Percentiles rank a stretch among this genome's conserved stretches.
phyloP scores from a whole-genome alignment of 2,329 filamentous ascomycete species.

The Didymosphaeria variabile region DNA sequence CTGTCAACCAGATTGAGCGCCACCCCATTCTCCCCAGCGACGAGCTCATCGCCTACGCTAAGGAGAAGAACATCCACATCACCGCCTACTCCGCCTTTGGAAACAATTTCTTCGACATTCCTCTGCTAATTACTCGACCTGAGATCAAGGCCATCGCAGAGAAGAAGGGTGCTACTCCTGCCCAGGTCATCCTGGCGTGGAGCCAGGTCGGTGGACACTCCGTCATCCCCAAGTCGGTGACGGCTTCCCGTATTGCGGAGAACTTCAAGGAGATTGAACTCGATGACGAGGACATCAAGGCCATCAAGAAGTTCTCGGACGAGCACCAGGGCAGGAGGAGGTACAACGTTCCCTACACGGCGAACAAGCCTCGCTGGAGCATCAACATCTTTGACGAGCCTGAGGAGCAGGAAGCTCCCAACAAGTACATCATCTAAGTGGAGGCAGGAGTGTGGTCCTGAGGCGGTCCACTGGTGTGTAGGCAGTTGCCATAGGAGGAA shows the following conservation, averaged over 20 bases:
- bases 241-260: conserved; percentile 35
- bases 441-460: no score
- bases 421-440: conserved; percentile 23
- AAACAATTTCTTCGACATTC: conserved; percentile 53
- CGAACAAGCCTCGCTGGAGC: conserved; percentile 51
- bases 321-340: conserved; percentile 36
- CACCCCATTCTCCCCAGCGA: conserved; percentile 42
- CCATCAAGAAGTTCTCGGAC: conserved; percentile 62
- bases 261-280: conserved; percentile 44
- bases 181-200: conserved; percentile 86
- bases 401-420: conserved; percentile 41
- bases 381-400: conserved; percentile 40
- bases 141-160: conserved; percentile 73
- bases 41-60: conserved; percentile 39
- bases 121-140: conserved; percentile 73
- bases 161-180: conserved; percentile 70
- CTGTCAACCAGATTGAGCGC: conserved; percentile 43
- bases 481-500: neutral
- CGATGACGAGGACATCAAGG: conserved; percentile 32
- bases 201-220: conserved; percentile 70
- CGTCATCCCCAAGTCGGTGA: conserved; percentile 43
- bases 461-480: neutral
- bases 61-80: conserved; percentile 45
- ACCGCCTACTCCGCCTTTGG: conserved; percentile 55
- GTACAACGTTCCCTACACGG: conserved; percentile 49